These are phyloP conservation scores for Flaveria floridana DNA, from an alignment of 140 eudicot genomes.

Conservation along the genomic window DNA sequence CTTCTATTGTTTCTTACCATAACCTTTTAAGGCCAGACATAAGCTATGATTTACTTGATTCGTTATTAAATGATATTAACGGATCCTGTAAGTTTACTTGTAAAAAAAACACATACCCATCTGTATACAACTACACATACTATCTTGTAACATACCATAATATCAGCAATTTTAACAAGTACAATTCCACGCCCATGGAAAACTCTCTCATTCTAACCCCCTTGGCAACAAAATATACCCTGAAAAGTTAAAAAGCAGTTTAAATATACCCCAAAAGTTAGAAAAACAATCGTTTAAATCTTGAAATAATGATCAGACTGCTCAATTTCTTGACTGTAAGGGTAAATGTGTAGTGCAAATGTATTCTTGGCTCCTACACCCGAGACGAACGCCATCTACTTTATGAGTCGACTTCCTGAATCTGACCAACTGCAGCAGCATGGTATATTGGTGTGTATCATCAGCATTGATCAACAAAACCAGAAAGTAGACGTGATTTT, in stretches of 20 bases:
- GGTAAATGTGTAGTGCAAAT: slow-evolving; percentile 14
- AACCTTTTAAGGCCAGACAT: too few relatives aligned
- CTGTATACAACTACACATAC: neutral
- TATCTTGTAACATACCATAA: neutral
- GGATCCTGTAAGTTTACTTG: too few relatives aligned
- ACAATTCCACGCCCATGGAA: slow-evolving; percentile 6
- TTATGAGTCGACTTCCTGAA: slow-evolving; percentile 39
- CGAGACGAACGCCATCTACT: neutral
- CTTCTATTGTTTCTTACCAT: too few relatives aligned
- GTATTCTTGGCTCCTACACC: slow-evolving; percentile 18
- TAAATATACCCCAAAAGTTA: slow-evolving; percentile 1
- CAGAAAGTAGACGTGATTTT: neutral
- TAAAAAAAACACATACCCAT: too few relatives aligned
- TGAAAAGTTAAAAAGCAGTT: slow-evolving; percentile 1
- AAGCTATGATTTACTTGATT: too few relatives aligned
- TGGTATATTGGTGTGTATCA: neutral
- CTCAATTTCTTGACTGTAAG: slow-evolving; percentile 4
- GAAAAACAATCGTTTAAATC: slow-evolving; percentile 15
- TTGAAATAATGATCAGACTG: slow-evolving; percentile 3
- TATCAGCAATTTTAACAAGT: slow-evolving; percentile 7
- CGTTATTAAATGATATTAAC: too few relatives aligned
- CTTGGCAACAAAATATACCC: slow-evolving; percentile 19
- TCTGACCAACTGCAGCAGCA: slow-evolving; percentile 39
- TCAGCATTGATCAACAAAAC: neutral
- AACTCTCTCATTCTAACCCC: slow-evolving; percentile 23